Evolutionary conservation across 1,284 basidiomycete genomes (phyloP).

Genomic region (Meripilus lineatus): DNA sequence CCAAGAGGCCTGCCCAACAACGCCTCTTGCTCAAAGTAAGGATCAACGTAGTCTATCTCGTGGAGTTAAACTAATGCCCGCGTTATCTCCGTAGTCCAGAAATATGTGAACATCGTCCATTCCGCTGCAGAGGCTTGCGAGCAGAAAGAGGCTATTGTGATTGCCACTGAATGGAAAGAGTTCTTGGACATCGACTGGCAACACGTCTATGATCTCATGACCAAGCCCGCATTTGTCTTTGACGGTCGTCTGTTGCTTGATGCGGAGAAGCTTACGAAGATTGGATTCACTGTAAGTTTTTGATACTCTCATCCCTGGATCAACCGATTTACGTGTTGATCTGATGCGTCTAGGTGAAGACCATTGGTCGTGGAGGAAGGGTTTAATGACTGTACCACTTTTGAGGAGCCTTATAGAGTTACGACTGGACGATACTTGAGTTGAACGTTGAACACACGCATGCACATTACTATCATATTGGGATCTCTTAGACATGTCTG

Average conservation of each 20-base stretch:
- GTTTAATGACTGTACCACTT: too few relatives aligned
- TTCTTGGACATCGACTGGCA: conserved; percentile 92
- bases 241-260: conserved; percentile 89
- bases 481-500: too few relatives aligned
- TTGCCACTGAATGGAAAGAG: conserved; percentile 95
- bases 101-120: conserved; percentile 76
- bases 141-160: conserved; percentile 87
- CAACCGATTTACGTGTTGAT: conserved; percentile 1
- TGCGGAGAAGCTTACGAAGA: conserved; percentile 70
- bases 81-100: conserved; percentile 60
- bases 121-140: conserved; percentile 86
- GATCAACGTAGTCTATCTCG: conserved; percentile 11
- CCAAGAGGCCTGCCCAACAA: conserved; percentile 55
- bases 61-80: neutral
- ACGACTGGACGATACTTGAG: too few relatives aligned
- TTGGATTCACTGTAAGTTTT: conserved; percentile 85
- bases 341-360: conserved; percentile 22
- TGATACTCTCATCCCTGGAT: neutral
- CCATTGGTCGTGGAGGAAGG: conserved; percentile 28
- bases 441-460: too few relatives aligned
- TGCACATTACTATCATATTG: too few relatives aligned
- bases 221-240: conserved; percentile 95
- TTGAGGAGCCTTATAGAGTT: too few relatives aligned
- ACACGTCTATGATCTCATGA: conserved; percentile 82
- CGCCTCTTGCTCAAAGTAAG: conserved; percentile 57